Evolutionary conservation across 305 asterid species (phyloP), one percentile per base, ranked within the genome.

Genomic region (Plantago lanceolata): DNA sequence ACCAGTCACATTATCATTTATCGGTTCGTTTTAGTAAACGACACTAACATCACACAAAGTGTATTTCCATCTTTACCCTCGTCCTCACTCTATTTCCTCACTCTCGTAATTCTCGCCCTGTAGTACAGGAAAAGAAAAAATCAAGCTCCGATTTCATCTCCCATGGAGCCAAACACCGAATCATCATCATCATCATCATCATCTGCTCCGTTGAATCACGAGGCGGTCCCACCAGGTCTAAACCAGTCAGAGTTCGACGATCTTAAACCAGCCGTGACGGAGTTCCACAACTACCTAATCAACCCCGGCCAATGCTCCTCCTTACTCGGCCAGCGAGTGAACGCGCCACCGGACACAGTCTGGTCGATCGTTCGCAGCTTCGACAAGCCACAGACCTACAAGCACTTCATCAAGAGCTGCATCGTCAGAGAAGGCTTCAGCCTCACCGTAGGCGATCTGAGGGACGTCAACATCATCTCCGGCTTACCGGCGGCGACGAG

Each of bases 401-500:
- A 87, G 47, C 92, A 87, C 92, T 87, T 87, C 84, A 87, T 84
- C 75, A 87, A 79, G 71, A 84, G 86, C 80, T 87, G 89, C 78
- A 37, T 55, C 66, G 90, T 78, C 2, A 31, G 74, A 16, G 83
- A 76, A 5, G 80, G 70, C 15, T 85, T 87, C 62, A 66, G 43
- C 50, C 58, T 73, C 63, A 24, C 68, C 11, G 81, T 78, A 19
- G 95, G 90, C 9, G 85, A 67, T 64, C 83, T 86, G 1, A 58
- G 95, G 52, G 85, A 87, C 71, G 90, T 85, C 69, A 78, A 52
- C 74, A 84, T 87, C 72, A 85, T 87, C 59, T 85, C 95, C 1
- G 95, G 95, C 8, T 66, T 87, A 45, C 95, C 95, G 65, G 95
- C 95, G 0, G 90, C 85, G 2, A 87, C 93, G 57, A 87, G 95